A percentile compares a stretch with the other conserved stretches of the same genome.
Evolutionary conservation across 371 early-diverging fungal species (phyloP).

Genomic region (Polyrhizophydium stewartii): DNA sequence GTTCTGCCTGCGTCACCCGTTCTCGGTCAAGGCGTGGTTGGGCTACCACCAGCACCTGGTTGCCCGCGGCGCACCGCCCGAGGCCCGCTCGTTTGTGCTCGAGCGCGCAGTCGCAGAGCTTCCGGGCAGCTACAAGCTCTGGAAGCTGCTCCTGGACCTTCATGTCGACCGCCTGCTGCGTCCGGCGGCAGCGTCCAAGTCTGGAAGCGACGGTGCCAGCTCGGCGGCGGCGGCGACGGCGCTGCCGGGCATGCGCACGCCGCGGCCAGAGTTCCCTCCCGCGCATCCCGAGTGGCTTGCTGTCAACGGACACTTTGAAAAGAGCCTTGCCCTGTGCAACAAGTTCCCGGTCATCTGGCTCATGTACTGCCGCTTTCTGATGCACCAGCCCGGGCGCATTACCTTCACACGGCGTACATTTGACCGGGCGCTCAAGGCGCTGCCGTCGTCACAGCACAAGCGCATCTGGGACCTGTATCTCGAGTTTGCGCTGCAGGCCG

Average conservation of each 20-base stretch:
- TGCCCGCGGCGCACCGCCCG: constrained; percentile 11
- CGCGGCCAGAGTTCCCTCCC: background rate
- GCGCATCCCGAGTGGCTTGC: constrained; percentile 52
- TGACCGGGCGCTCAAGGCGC: constrained; percentile 84
- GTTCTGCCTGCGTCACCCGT: constrained; percentile 83
- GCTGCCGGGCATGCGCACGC: constrained; percentile 11
- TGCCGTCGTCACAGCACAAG: constrained; percentile 91
- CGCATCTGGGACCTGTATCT: constrained; percentile 87
- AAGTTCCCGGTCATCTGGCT: constrained; percentile 70
- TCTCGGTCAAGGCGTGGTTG: constrained; percentile 77
- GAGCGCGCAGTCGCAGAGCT: constrained; percentile 84
- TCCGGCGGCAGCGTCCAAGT: constrained; percentile 13
- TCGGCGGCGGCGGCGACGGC: constrained; percentile 13
- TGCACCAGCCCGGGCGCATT: constrained; percentile 58
- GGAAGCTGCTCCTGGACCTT: constrained; percentile 85
- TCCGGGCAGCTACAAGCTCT: constrained; percentile 94
- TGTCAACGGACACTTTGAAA: constrained; percentile 76
- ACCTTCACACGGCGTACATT: constrained; percentile 78
- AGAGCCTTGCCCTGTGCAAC: constrained; percentile 81
- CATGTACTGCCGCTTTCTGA: constrained; percentile 66
- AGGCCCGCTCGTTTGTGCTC: constrained; percentile 62
- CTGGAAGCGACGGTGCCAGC: background rate
- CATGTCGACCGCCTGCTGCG: constrained; percentile 52
- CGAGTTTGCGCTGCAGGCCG: constrained; percentile 68
- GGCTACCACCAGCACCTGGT: constrained; percentile 73